Evolutionary conservation across 2,329 filamentous ascomycete species (phyloP).

Genomic region (Lomentospora prolificans): DNA sequence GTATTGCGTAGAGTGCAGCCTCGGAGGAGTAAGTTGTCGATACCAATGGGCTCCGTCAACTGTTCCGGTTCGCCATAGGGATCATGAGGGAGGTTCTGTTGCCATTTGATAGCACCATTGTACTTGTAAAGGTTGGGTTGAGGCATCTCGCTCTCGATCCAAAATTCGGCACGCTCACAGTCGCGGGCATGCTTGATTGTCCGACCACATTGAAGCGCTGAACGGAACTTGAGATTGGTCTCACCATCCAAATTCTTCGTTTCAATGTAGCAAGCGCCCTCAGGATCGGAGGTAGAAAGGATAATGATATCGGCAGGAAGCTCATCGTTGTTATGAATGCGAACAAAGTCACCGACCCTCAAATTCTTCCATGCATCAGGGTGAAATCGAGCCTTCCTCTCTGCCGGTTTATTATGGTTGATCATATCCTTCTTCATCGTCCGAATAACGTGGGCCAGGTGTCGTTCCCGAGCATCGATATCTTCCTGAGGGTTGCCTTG

Average conservation of each 20-base stretch:
- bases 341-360: slow-evolving; percentile 90
- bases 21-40: slow-evolving; percentile 90
- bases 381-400: slow-evolving; percentile 75
- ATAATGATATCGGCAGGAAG: slow-evolving; percentile 90
- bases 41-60: slow-evolving; percentile 87
- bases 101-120: slow-evolving; percentile 81
- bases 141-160: slow-evolving; percentile 80
- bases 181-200: slow-evolving; percentile 80
- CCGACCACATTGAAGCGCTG: slow-evolving; percentile 77
- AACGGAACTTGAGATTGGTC: slow-evolving; percentile 92
- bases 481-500: slow-evolving; percentile 29
- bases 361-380: slow-evolving; percentile 92
- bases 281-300: slow-evolving; percentile 82
- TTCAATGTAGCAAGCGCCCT: slow-evolving; percentile 94
- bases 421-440: slow-evolving; percentile 52
- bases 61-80: slow-evolving; percentile 53
- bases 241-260: slow-evolving; percentile 98
- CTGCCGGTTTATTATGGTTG: slow-evolving; percentile 55
- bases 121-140: slow-evolving; percentile 95
- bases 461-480: slow-evolving; percentile 18
- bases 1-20: slow-evolving; percentile 92
- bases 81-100: slow-evolving; percentile 57
- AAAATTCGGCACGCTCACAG: slow-evolving; percentile 81
- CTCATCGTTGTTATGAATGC: slow-evolving; percentile 92
- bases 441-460: slow-evolving; percentile 26